Base-by-base conservation (phyloP, 257 asterid species). In the Scutellaria galericulata region DNA sequence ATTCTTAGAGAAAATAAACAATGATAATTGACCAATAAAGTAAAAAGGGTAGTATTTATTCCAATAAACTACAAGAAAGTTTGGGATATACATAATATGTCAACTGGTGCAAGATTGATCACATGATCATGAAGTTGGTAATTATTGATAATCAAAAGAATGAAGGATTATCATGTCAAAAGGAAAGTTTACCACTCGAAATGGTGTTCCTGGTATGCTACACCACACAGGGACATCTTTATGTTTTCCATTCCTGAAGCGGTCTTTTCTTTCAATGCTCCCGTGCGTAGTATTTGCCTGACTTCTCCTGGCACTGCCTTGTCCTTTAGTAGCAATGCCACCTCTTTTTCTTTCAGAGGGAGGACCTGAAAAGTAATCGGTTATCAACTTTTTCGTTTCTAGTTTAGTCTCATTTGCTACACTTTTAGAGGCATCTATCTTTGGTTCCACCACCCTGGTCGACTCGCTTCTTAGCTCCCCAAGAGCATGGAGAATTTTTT, bases 161-260 rank as follows among this genome's bases (percentile, higher is more conserved):
- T 20, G 56, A 10, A 46, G 41, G n/a, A 61, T 57, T 51, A 9
- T 24, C 22, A 64, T 63, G 24, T 31, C 50, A 46, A 73, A 73
- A 52, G 68, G 7, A 51, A 70, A 7, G 7, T 71, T 51, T 87
- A 95, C 99, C 88, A 95, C 92, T 65, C 90, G 88, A 79, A 95
- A 95, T 73, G 95, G 80, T 14, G 98, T 90, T 80, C 98, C 99
- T 14, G 96, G 95, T 80, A 95, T 79, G 68, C 82, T 70, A 81
- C 98, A 95, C 99, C 98, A 95, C 70, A 61, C 3, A 53, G 99
- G 98, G 71, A 75, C 80, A 74, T 83, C 87, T 70, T 83, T 90
- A 76, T 71, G 88, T 75, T 92, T 92, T 58, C 87, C 81, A 63
- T 77, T 86, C 72, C 77, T 83, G 37, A 64, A 51, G 10, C 66